A percentile compares a stretch with the other conserved stretches of the same genome.
Evolutionary conservation across 2,329 filamentous ascomycete genomes (phyloP).

Genomic region (Stemphylium lycopersici): DNA sequence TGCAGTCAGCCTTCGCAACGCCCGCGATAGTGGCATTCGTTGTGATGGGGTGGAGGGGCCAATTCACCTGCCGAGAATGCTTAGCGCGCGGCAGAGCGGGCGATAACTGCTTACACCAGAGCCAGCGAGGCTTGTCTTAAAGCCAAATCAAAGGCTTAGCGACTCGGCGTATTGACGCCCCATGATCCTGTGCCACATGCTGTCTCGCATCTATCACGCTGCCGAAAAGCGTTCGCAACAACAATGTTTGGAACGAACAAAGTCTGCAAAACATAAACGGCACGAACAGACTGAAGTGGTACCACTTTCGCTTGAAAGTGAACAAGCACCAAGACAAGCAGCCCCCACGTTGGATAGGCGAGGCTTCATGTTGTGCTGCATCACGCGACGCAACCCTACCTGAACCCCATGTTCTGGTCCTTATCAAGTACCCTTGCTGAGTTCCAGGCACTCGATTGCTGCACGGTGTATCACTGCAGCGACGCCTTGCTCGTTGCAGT

Average conservation of each 20-base stretch:
- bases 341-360: constrained; percentile 27
- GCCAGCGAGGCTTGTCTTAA: constrained; percentile 21
- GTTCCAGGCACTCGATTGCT: constrained; percentile 24
- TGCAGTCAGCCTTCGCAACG: constrained; percentile 7
- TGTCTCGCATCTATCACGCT: not conserved
- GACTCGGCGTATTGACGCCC: constrained; percentile 4
- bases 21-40: constrained; percentile 12
- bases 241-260: not conserved
- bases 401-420: constrained; percentile 19
- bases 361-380: constrained; percentile 20
- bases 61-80: constrained; percentile 15
- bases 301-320: not conserved
- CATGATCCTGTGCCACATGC: constrained; percentile 8
- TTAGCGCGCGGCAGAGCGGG: constrained; percentile 2
- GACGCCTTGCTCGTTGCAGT: constrained; percentile 17
- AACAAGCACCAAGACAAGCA: not conserved
- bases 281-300: not conserved
- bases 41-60: constrained; percentile 6
- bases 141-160: constrained; percentile 23
- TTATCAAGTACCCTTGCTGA: constrained; percentile 30
- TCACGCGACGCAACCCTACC: constrained; percentile 15
- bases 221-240: not conserved
- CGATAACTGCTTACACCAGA: constrained; percentile 6
- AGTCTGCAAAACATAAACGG: not conserved
- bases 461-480: constrained; percentile 22